Evolutionary conservation across 495 filamentous ascomycete genomes (phyloP), one percentile per base, ranked within the genome.

Genomic region (Lindgomyces ingoldianus): DNA sequence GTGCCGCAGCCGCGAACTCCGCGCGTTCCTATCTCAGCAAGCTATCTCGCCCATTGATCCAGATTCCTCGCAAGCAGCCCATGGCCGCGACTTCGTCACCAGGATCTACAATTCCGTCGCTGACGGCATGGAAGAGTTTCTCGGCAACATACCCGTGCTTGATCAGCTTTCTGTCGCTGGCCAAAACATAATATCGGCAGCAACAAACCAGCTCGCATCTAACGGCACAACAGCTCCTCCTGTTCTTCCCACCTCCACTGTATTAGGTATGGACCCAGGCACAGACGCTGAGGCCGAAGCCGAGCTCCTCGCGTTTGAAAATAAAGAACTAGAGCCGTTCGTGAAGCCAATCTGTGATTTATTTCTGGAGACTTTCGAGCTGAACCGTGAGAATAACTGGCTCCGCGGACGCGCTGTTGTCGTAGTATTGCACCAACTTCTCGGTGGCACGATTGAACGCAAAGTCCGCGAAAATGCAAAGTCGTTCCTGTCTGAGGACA

Each of bases 331-430:
- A 0, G 91, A 96, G 71, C 95, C 95, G 6, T 97, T 99, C 74
- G 92, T 99, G 65, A 98, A 96, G 71, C 95, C 95, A 8, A 96
- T 99, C 65, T 97, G 92, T 75, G 94, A 99, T 74, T 84, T 98
- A 55, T 99, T 99, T 74, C 85, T 98, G 41, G 95, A 98, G 77
- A 82, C 91, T 11, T 99, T 99, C 74, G 92, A 96, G 72, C 83
- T 98, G 25, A 96, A 96, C 72, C 85, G 87, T 27, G 93, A 91
- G 18, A 96, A 93, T 74, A 98, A 95, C 73, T 91, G 89, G 89
- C 84, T 99, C 4, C 89, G 95, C 18, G 95, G 94, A 9, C 86
- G 95, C 18, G 94, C 95, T 14, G 95, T 98, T 1, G 93, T 99
- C 26, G 93, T 89, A 10, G 85, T 89, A 10, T 78, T 89, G 21